Evolutionary conservation across 139 green algal species (phyloP).

Genomic region (Auxenochlorella protothecoides): DNA sequence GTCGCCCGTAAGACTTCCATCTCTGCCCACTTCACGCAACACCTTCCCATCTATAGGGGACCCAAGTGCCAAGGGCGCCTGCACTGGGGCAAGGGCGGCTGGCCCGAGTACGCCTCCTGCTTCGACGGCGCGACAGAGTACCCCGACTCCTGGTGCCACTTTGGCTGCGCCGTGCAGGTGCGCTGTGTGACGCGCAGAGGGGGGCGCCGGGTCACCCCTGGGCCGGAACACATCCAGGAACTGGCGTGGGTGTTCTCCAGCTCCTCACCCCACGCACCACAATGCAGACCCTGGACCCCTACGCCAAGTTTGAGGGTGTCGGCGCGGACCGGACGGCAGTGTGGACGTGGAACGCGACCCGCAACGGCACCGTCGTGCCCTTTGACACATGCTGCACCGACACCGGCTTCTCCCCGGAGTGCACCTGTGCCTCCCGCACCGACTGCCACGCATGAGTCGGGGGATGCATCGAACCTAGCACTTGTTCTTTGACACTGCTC

Average conservation of each 20-base stretch:
- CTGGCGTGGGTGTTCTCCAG: no score
- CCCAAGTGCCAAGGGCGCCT: conserved; percentile 47
- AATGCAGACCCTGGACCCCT: conserved; percentile 41
- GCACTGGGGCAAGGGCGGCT: conserved; percentile 70
- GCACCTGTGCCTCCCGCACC: conserved; percentile 21
- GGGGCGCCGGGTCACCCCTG: no score
- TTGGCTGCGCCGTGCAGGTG: conserved; percentile 59
- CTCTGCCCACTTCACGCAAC: not conserved
- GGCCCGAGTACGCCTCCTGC: conserved; percentile 34
- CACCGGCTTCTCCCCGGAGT: conserved; percentile 30
- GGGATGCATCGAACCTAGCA: no score
- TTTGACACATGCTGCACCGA: conserved; percentile 23
- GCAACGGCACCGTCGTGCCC: conserved; percentile 7
- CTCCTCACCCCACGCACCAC: no score
- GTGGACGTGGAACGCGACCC: conserved; percentile 47
- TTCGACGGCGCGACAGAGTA: conserved; percentile 57
- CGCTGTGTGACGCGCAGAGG: not conserved
- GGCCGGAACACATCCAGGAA: no score
- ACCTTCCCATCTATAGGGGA: not conserved
- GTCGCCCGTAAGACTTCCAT: no score
- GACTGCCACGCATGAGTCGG: not conserved
- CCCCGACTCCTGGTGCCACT: conserved; percentile 62
- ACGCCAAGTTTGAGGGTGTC: conserved; percentile 45
- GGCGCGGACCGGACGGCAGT: conserved; percentile 19
- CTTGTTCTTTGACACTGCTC: no score